Evolutionary conservation across 2,329 filamentous ascomycete genomes (phyloP), one percentile per base, ranked within the genome.

Genomic region (Cladosporium sp.): DNA sequence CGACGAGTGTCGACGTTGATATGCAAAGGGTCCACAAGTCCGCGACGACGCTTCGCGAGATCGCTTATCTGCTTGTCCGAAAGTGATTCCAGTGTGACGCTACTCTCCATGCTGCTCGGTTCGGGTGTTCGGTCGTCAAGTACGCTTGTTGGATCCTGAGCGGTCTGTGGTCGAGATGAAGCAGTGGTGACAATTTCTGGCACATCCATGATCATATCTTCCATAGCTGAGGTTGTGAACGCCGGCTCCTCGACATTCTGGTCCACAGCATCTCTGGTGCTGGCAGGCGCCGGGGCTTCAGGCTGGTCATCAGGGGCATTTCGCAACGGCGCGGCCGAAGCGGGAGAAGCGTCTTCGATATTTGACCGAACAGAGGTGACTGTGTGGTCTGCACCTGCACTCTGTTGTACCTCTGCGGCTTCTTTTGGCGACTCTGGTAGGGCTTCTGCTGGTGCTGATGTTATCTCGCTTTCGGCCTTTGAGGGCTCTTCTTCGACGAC

Each of bases 11-110:
- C 62, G 13, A 65, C 57, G 32, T 70, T 63, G 12, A 68, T 56
- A 7, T 65, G 61, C 20, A 72, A 57, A 19, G 70, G 66, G 48
- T 72, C 70, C 20, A 72, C 61, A n/a, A 68, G 48, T 7, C 65
- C 64, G 16, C 67, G 64, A 27, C 71, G 66, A 53, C 68, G 69
- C 49, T 69, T 68, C 51, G 67, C 61, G 9, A 64, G 48, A 45
- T 63, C 62, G 22, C 54, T 60, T 30, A 53, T 52, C 38, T 59
- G 52, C 15, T 47, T 53, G 3, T 41, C 40, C 11, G 49, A 32
- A 7, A 35, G 25, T 15, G 32, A 7, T 18, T 16, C 33, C 16
- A 51, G 12, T 2, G 30, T 39, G 20, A 30, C 27, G 19, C 46
- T 43, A 38, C 38, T 46, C 38, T 45, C 38, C 33, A 47, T 43